These are phyloP conservation scores for Drechslerella coelobrocha DNA, from an alignment of 2,329 filamentous ascomycete species.

Conservation along the genomic window DNA sequence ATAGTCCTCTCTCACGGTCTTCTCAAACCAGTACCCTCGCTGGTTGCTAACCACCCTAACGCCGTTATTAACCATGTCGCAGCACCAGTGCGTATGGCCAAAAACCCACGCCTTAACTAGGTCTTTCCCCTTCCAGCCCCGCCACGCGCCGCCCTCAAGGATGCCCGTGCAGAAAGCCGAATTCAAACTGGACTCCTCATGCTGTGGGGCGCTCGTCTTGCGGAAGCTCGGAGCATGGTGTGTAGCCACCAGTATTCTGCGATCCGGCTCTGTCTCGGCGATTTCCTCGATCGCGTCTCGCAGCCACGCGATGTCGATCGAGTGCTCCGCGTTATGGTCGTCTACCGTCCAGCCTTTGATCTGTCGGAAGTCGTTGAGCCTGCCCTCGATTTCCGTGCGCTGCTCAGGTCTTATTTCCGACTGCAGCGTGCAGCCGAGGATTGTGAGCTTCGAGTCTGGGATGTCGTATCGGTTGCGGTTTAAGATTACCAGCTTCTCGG, in stretches of 20 bases:
- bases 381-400: constrained; percentile 59
- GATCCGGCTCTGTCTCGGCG: constrained; percentile 44
- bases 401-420: constrained; percentile 61
- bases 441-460: constrained; percentile 59
- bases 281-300: constrained; percentile 57
- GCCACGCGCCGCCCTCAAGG: constrained; percentile 47
- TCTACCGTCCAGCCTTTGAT: constrained; percentile 65
- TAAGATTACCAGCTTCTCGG: constrained; percentile 60
- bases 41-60: constrained; percentile 49
- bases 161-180: constrained; percentile 66
- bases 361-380: constrained; percentile 64
- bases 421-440: constrained; percentile 68
- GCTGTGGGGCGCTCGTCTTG: constrained; percentile 62
- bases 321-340: constrained; percentile 63
- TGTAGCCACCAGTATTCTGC: constrained; percentile 63
- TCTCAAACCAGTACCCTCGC: constrained; percentile 47
- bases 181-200: constrained; percentile 61
- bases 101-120: constrained; percentile 61
- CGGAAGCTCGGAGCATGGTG: constrained; percentile 66
- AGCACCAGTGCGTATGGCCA: constrained; percentile 63
- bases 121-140: constrained; percentile 55
- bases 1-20: constrained; percentile 35
- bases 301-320: constrained; percentile 64
- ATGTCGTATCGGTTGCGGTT: constrained; percentile 60
- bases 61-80: constrained; percentile 54